Base-by-base conservation (phyloP, 768 basidiomycete genomes). In the Podaxis mareebaensis region DNA sequence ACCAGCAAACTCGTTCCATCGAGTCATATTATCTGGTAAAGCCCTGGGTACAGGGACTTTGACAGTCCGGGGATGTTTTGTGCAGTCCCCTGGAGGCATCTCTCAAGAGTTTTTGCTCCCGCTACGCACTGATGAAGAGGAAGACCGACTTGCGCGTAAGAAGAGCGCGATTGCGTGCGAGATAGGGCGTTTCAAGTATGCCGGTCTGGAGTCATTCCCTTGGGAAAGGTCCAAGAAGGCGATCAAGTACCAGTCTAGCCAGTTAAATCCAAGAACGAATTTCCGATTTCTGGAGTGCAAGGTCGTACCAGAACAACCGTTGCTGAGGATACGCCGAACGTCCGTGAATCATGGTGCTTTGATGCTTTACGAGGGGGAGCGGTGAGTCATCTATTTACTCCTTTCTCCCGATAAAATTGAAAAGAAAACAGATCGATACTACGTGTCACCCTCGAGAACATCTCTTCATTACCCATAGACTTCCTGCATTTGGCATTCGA, bases 361-460 rank as follows among this genome's bases (percentile, higher is more conserved):
- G 26, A 96, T 97, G 93, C 78, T 99, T 56, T 98, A 96, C 70
- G 86, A 96, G 53, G 97, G 97, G 38, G 97, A 99, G 78, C 88
- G 77, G 96, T 95, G 66, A 64, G 87, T 77, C 22, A 40, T 66
- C 15, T 15, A 5, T 56, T 3, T 24, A 44, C 33, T 56, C 17
- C 10, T 3, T 26, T 53, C 57, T 42, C 59, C 63, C 66, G 54
- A 70, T 60, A 49, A 17, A 64, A 24, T 5, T 24, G 13, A 36
- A 48, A 15, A 33, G 57, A 60, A 53, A 51, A 2, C 67, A 98
- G 96, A 71, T 92, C 93, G 1, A 85, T 79, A 4, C 87, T 99
- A 53, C 88, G 92, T 3, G 80, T 99, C 51, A 93, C 91, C 0
- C 77, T 99, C 4, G 96, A 98, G 74, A 99, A 99, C 68, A 86